These are phyloP conservation scores for Escovopsis sp. DNA, from an alignment of 2,329 filamentous ascomycete genomes.

Conservation along the genomic window DNA sequence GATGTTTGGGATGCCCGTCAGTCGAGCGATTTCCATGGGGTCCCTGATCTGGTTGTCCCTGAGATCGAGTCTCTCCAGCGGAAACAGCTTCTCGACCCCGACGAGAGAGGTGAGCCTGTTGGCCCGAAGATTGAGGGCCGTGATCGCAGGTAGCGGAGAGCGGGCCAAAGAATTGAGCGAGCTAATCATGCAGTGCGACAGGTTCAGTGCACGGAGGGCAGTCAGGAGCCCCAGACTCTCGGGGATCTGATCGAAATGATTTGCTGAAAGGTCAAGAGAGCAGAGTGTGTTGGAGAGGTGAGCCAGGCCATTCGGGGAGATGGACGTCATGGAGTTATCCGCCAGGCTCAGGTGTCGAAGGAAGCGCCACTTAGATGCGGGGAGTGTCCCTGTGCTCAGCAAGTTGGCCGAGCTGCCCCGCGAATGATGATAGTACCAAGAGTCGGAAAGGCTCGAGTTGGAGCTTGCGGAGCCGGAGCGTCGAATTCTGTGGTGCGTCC, in stretches of 20 bases:
- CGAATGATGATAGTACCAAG: slow-evolving; percentile 40
- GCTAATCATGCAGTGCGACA: slow-evolving; percentile 96
- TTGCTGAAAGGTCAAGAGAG: slow-evolving; percentile 83
- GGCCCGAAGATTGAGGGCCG: slow-evolving; percentile 75
- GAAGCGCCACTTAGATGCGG: slow-evolving; percentile 87
- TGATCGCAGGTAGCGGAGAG: slow-evolving; percentile 83
- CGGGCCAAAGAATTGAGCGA: slow-evolving; percentile 76
- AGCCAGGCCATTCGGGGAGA: slow-evolving; percentile 59
- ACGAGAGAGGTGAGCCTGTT: slow-evolving; percentile 80
- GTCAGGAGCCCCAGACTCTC: slow-evolving; percentile 78
- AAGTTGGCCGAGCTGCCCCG: slow-evolving; percentile 68
- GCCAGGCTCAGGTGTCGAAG: slow-evolving; percentile 80
- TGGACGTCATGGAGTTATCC: slow-evolving; percentile 76
- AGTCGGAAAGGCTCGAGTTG: slow-evolving; percentile 60
- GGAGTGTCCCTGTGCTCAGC: slow-evolving; percentile 54
- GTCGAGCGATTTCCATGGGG: slow-evolving; percentile 73
- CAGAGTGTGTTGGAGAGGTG: slow-evolving; percentile 79
- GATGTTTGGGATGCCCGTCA: slow-evolving; percentile 84
- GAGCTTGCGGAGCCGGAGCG: slow-evolving; percentile 89
- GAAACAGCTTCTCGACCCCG: slow-evolving; percentile 77
- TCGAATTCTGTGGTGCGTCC: slow-evolving; percentile 59
- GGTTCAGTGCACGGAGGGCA: slow-evolving; percentile 77
- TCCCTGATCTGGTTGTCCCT: slow-evolving; percentile 86
- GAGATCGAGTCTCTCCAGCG: slow-evolving; percentile 78
- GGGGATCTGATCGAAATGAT: slow-evolving; percentile 87